A percentile compares a stretch with the other conserved stretches of the same genome.
Evolutionary conservation across 2,329 filamentous ascomycete genomes (phyloP).

Genomic region (Fusarium sp.): DNA sequence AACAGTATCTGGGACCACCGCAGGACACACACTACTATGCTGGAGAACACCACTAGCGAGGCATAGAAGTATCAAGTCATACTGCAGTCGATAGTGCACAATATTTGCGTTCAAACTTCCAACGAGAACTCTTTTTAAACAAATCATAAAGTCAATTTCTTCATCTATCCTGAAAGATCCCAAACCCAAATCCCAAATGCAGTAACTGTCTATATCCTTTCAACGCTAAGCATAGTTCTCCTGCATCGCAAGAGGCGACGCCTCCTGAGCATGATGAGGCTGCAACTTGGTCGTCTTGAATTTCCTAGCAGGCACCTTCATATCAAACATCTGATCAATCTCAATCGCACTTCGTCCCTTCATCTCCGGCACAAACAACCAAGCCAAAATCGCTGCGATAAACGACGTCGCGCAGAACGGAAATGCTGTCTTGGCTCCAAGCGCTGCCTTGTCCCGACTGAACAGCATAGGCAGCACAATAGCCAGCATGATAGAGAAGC

Average conservation of each 20-base stretch:
- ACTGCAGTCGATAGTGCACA: no score
- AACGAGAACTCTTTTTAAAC: background rate
- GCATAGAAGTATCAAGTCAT: fast-evolving
- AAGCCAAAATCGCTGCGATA: constrained; percentile 14
- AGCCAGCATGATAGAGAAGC: constrained; percentile 47
- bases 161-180: background rate
- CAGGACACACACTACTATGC: background rate
- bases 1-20: background rate
- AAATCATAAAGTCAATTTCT: background rate
- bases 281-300: constrained; percentile 30
- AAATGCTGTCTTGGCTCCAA: constrained; percentile 56
- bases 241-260: constrained; percentile 4
- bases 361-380: constrained; percentile 45
- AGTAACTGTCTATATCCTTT: background rate
- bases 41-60: fast-evolving
- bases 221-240: background rate
- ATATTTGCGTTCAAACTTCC: no score
- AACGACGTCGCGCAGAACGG: constrained; percentile 52
- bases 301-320: constrained; percentile 21
- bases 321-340: constrained; percentile 41
- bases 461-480: constrained; percentile 47
- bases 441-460: constrained; percentile 48
- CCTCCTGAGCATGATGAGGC: constrained; percentile 17
- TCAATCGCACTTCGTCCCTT: constrained; percentile 39
- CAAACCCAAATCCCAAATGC: background rate